Evolutionary conservation across 2,329 filamentous ascomycete species (phyloP).

Genomic region (Clarireedia hainanense): DNA sequence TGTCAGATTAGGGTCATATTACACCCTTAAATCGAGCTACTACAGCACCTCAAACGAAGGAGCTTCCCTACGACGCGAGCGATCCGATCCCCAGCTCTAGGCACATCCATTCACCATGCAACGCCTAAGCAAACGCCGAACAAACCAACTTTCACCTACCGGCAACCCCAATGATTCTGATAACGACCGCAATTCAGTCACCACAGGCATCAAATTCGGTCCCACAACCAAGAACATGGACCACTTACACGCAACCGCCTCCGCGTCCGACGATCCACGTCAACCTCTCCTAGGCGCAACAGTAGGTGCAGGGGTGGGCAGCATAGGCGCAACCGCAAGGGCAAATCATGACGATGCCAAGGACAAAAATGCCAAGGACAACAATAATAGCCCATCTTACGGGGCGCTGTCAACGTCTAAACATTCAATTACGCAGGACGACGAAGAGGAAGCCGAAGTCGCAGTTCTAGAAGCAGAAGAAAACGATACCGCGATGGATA

Average conservation of each 20-base stretch:
- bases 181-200: not conserved
- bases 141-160: not conserved
- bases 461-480: not conserved
- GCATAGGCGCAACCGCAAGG: not conserved
- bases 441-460: slow-evolving; percentile 1
- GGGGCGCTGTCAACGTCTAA: not conserved
- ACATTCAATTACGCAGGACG: not conserved
- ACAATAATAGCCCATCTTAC: not conserved
- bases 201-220: not conserved
- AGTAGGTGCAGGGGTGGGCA: not conserved
- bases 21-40: too few relatives aligned
- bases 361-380: not conserved
- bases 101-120: not conserved
- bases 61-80: not conserved
- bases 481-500: slow-evolving; percentile 20
- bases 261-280: slow-evolving; percentile 8
- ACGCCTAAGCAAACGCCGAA: slow-evolving; percentile 5
- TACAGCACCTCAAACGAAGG: not conserved
- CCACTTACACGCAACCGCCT: not conserved
- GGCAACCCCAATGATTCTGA: not conserved
- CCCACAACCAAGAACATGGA: not conserved
- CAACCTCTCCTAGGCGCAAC: slow-evolving; percentile 10
- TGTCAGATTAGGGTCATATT: too few relatives aligned
- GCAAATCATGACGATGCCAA: not conserved
- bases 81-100: not conserved